A percentile compares a stretch with the other conserved stretches of the same genome.
phyloP scores from a whole-genome alignment of 169 alveolate genomes.

The Eimeria acervulina region DNA sequence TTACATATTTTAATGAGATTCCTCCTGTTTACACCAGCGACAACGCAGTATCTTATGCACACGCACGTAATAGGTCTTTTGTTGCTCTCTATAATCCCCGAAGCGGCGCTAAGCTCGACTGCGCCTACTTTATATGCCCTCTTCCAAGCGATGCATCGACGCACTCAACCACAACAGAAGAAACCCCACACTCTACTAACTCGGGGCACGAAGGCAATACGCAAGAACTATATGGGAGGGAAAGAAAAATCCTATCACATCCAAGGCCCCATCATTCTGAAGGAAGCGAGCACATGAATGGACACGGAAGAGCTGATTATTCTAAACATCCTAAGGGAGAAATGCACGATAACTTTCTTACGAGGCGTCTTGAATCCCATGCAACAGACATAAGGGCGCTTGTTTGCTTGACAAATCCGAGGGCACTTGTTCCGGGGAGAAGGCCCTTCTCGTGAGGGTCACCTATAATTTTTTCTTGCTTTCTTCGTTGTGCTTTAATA shows the following conservation, averaged over 20 bases:
- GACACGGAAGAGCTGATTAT: neutral
- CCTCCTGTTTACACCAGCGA: slow-evolving; percentile 14
- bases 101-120: neutral
- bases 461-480: neutral
- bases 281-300: neutral
- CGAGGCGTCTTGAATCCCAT: neutral
- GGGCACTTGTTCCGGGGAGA: neutral
- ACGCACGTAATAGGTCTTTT: neutral
- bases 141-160: neutral
- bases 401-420: slow-evolving; percentile 7
- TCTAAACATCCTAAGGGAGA: neutral
- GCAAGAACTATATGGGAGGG: neutral
- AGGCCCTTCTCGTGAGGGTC: slow-evolving; percentile 30
- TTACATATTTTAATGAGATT: neutral
- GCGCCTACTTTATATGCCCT: slow-evolving; percentile 12
- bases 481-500: neutral
- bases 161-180: neutral
- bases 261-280: too few relatives aligned
- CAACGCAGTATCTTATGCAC: neutral
- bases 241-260: too few relatives aligned
- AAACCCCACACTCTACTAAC: neutral
- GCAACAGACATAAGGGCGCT: neutral
- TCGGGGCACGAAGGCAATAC: neutral
- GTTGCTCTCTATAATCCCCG: neutral
- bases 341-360: neutral